Conservation (phyloP, 148 eudicot species). For the Vaccinium myrtillus region DNA sequence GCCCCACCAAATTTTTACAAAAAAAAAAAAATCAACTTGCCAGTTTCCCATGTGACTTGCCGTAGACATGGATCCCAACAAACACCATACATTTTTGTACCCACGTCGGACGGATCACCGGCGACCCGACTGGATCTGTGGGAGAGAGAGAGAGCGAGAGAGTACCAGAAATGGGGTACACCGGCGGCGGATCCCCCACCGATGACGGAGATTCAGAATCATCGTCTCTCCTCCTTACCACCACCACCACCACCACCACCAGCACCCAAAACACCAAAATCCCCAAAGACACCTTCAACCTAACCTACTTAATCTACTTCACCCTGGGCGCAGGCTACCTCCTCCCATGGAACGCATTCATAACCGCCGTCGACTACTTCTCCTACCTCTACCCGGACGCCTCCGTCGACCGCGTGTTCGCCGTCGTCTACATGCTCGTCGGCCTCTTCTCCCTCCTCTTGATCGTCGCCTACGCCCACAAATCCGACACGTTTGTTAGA, state of each 20-base stretch:
- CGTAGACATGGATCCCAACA: background rate
- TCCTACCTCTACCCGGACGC: conserved; percentile 23
- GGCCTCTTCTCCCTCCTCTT: conserved; percentile 42
- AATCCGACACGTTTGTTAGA: conserved; percentile 28
- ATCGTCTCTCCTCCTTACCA: background rate
- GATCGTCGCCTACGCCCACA: conserved; percentile 44
- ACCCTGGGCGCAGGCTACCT: conserved; percentile 51
- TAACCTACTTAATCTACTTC: conserved; percentile 79
- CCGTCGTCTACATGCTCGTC: conserved; percentile 53
- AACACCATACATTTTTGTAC: background rate
- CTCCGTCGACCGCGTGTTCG: conserved; percentile 67
- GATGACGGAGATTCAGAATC: background rate
- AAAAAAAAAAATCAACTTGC: too few species aligned
- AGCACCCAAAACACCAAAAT: background rate
- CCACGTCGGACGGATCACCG: background rate
- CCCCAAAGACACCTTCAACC: conserved; percentile 56
- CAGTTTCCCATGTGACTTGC: background rate
- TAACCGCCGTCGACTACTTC: conserved; percentile 84
- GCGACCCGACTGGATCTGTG: background rate
- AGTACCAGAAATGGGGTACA: background rate
- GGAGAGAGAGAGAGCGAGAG: conserved; percentile 4
- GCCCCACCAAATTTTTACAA: background rate
- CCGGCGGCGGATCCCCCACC: background rate
- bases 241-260: background rate
- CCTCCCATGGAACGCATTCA: conserved; percentile 74